Base-by-base conservation (phyloP, 768 basidiomycete genomes). In the Collybia sp. region DNA sequence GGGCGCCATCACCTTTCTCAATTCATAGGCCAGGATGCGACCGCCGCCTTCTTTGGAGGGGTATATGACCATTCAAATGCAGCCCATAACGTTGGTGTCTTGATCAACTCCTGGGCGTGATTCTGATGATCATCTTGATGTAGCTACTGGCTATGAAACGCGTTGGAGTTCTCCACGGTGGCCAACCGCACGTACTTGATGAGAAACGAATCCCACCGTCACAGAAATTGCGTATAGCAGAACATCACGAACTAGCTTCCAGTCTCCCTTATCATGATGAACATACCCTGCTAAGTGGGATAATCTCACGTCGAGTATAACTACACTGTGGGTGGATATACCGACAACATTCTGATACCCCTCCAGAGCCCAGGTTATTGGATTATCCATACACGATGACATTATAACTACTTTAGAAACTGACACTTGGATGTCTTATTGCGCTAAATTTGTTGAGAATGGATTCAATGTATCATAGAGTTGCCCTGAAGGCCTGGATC, bases 11-110 rank as follows among this genome's bases (percentile, higher is more conserved):
- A 91, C 30, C 68, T 95, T 48, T 76, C 80, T 51, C 86, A 87
- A 61, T 75, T 83, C 60, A 85, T 92, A 53, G 92, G 92, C 45
- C 86, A 79, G 61, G 92, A 93, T 57, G 90, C 86, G 2, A 90
- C 90, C 2, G 88, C 88, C 0, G 90, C 91, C 11, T 94, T 93
- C 75, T 92, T 93, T 58, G 92, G 92, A 30, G 79, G 79, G 44
- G 70, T 76, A 9, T 79, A 82, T 60, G 70, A 77, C 42, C 80
- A 83, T 59, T 78, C 76, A 33, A 78, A 78, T 54, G 78, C 77
- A 16, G 79, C 80, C 6, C 74, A 77, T 60, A 77, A 76, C 44
- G 70, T 70, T 44, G 15, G 69, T 54, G 32, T 13, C 34, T 36
- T 35, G 18, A 17, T 35, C 11, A 15, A n/a, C 36, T 6, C 3